Evolutionary conservation across 768 basidiomycete species (phyloP).

Genomic region (Kwoniella mangroviensis): DNA sequence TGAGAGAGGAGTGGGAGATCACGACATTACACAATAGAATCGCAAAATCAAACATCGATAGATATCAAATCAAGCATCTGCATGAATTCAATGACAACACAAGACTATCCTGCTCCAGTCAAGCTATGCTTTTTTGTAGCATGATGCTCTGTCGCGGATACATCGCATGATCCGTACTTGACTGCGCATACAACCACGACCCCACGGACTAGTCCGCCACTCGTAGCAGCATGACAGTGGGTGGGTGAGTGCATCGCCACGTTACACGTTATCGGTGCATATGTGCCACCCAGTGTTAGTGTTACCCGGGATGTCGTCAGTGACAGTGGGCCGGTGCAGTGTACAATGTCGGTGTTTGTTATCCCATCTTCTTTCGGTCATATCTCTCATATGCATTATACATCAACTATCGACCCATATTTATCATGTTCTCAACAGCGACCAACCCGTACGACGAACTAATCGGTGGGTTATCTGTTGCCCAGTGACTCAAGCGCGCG

Average conservation of each 20-base stretch:
- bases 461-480: conserved; percentile 69
- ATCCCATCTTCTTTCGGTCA: neutral
- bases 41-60: neutral
- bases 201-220: neutral
- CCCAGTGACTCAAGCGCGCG: neutral
- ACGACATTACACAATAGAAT: too few species aligned
- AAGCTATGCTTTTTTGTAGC: too few species aligned
- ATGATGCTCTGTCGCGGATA: too few species aligned
- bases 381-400: neutral
- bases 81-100: neutral
- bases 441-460: conserved; percentile 76
- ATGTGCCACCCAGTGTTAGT: neutral
- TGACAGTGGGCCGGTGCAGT: neutral
- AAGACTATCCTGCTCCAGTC: too few species aligned
- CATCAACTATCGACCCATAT: neutral
- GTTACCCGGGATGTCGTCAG: conserved; percentile 7
- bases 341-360: neutral
- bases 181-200: neutral
- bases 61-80: neutral
- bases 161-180: neutral
- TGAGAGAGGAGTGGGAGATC: too few species aligned
- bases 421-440: conserved; percentile 47
- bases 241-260: conserved; percentile 15
- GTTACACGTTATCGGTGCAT: conserved; percentile 7
- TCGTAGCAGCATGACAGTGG: neutral